Evolutionary conservation across 164 flowering plant species (phyloP), one percentile per base, ranked within the genome.

Genomic region (Litsea cubeba): DNA sequence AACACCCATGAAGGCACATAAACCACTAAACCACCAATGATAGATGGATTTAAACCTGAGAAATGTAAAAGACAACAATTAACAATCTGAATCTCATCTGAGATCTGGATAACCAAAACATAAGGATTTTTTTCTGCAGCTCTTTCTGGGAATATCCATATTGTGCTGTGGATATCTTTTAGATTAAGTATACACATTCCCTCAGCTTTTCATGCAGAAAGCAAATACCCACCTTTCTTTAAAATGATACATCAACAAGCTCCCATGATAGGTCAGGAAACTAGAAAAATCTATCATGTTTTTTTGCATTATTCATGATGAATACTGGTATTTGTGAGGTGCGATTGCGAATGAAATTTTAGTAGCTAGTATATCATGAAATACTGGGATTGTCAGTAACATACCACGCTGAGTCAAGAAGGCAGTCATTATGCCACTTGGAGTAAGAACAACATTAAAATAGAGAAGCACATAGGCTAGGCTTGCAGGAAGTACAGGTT

Each of bases 401-500:
- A 64, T 92, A 96, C 99, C 98, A 66, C 78, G 89, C 75, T 92
- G 97, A 62, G 98, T 92, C 73, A 96, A 84, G 81, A 91, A 96
- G 69, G 98, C 95, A 2, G 99, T 96, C 99, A 94, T 96, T 81
- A 96, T 83, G 78, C 97, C 90, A 67, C 99, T 92, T 50, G 99
- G 97, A 68, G 94, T 78, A 40, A 96, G 97, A 76, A 92, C 97
- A 76, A 88, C 83, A 81, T 96, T 96, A 86, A 92, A 96, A 84
- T 76, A 91, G 65, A 94, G 93, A 69, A 96, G 88, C 70, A 96
- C 99, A 84, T 84, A 94, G 20, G 98, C 98, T 57, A 96, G 85
- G 82, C 99, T 96, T 78, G 99, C 99, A 76, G 99, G 99, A 74
- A 96, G 94, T 85, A 91, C 98, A 73, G 99, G 98, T 82, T 92